phyloP scores from a whole-genome alignment of 441 rosid species.

The California macrophylla region DNA sequence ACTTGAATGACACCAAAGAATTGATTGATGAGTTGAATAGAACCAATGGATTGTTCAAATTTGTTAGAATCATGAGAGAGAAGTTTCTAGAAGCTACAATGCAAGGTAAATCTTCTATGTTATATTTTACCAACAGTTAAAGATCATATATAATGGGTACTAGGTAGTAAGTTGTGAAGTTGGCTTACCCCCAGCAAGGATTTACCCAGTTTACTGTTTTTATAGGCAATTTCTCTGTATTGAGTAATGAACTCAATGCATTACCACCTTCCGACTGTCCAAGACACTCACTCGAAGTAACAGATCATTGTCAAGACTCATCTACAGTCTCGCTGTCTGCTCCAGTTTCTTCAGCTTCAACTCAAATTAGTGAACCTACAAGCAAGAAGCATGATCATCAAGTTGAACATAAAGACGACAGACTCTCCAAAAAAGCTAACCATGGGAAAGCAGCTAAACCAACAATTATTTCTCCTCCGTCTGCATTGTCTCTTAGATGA shows the following conservation, averaged over 20 bases:
- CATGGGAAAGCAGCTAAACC: conserved; percentile 24
- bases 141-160: background rate
- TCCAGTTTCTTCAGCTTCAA: conserved; percentile 49
- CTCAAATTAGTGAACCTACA: conserved; percentile 45
- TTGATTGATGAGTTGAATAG: conserved; percentile 48
- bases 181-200: background rate
- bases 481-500: conserved; percentile 37
- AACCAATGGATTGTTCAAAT: conserved; percentile 58
- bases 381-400: conserved; percentile 30
- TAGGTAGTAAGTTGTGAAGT: background rate
- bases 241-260: background rate
- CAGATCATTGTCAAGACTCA: conserved; percentile 40
- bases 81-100: conserved; percentile 47
- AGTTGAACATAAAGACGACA: conserved; percentile 25
- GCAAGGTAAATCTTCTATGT: background rate
- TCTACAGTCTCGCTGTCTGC: conserved; percentile 48
- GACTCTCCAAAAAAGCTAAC: conserved; percentile 31
- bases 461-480: conserved; percentile 37
- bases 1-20: conserved; percentile 41
- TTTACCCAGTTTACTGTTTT: background rate
- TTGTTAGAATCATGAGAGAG: conserved; percentile 60
- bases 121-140: background rate
- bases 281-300: conserved; percentile 37
- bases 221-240: background rate
- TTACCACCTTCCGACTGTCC: conserved; percentile 12